phyloP scores from a whole-genome alignment of 1,284 basidiomycete species.

The Violaceomyces palustris region DNA sequence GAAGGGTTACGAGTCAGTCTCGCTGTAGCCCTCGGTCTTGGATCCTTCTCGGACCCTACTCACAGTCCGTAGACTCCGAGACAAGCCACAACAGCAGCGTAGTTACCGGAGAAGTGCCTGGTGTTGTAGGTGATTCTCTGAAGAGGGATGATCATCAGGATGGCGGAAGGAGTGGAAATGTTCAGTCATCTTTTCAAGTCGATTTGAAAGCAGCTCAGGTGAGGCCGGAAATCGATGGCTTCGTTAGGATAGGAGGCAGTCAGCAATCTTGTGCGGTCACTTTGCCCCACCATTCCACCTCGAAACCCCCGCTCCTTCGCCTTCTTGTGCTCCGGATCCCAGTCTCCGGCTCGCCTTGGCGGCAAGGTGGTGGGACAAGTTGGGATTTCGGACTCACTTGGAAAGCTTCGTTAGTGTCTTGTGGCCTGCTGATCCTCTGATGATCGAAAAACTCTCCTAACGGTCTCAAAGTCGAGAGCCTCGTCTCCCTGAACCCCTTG shows the following conservation, averaged over 20 bases:
- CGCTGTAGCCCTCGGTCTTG: too few species aligned
- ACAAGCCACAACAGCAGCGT: slow-evolving; percentile 72
- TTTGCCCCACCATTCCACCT: too few species aligned
- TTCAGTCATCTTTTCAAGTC: neutral
- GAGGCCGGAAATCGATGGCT: too few species aligned
- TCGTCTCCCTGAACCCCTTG: slow-evolving; percentile 62
- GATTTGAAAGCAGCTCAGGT: too few species aligned
- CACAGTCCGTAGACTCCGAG: slow-evolving; percentile 86
- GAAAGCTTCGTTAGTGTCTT: slow-evolving; percentile 62
- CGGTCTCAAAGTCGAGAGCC: slow-evolving; percentile 73
- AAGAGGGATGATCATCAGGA: neutral
- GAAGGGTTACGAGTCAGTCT: too few species aligned
- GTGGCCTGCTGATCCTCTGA: slow-evolving; percentile 71
- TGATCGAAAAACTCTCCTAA: slow-evolving; percentile 69
- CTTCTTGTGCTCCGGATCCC: too few species aligned
- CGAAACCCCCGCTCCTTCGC: too few species aligned
- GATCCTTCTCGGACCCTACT: slow-evolving; percentile 54
- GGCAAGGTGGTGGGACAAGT: too few species aligned
- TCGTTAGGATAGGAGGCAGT: too few species aligned
- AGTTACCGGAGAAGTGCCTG: slow-evolving; percentile 61
- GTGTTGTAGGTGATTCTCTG: slow-evolving; percentile 86
- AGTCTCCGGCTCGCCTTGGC: too few species aligned
- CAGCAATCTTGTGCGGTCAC: too few species aligned
- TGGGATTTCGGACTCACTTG: slow-evolving; percentile 42
- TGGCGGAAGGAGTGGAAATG: neutral